phyloP scores from a whole-genome alignment of 2,329 filamentous ascomycete genomes.

The Bipolaris cookei region DNA sequence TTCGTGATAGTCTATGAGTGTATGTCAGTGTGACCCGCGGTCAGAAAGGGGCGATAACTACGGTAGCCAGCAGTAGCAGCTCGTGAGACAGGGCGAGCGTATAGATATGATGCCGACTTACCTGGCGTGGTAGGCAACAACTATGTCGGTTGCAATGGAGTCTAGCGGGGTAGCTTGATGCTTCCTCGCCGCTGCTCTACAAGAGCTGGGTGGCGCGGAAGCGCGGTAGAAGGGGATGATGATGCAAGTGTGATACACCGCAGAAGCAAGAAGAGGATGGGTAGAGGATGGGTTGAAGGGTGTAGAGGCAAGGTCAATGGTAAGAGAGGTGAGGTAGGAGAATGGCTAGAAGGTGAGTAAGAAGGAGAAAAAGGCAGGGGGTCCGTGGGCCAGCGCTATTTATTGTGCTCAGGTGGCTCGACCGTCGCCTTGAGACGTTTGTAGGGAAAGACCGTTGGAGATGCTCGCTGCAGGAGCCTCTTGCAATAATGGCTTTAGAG shows the following conservation, averaged over 20 bases:
- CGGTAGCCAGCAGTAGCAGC: not conserved
- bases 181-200: not conserved
- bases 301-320: constrained; percentile 12
- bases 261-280: not conserved
- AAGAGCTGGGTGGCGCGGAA: not conserved
- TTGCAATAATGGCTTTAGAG: constrained; percentile 28
- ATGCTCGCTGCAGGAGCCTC: constrained; percentile 26
- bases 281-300: constrained; percentile 7
- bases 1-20: not conserved
- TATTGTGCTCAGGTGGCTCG: constrained; percentile 26
- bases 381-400: constrained; percentile 14
- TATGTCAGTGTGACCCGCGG: not conserved
- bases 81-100: not conserved
- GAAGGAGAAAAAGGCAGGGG: constrained; percentile 19
- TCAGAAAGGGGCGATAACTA: no score
- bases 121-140: not conserved
- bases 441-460: constrained; percentile 21
- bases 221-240: not conserved
- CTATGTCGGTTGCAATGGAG: not conserved
- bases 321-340: constrained; percentile 4
- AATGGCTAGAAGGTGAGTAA: constrained; percentile 10
- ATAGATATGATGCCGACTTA: not conserved
- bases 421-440: constrained; percentile 12
- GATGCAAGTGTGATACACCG: not conserved
- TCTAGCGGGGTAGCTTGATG: not conserved